phyloP scores from a whole-genome alignment of 1,284 basidiomycete species.

The Austroboletus olivaceoglutinosus region DNA sequence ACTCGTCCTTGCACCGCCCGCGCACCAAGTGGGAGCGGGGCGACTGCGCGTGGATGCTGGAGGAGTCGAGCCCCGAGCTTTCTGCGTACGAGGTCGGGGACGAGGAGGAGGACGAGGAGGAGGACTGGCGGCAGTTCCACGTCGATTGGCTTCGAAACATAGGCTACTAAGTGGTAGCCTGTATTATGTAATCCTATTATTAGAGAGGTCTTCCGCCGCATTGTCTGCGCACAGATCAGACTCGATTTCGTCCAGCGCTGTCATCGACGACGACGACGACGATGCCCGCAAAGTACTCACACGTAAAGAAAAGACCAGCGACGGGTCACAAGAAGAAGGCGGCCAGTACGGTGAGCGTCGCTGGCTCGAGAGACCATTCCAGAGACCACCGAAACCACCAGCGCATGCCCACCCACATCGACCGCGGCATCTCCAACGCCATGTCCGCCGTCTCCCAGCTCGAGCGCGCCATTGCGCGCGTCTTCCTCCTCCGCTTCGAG shows the following conservation, averaged over 20 bases:
- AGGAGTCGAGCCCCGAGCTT: conserved; percentile 26
- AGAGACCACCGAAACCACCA: conserved; percentile 35
- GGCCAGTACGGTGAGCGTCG: conserved; percentile 19
- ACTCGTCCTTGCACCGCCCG: conserved; percentile 3
- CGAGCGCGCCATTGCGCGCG: conserved; percentile 60
- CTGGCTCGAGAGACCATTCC: conserved; percentile 16
- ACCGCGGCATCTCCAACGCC: conserved; percentile 51
- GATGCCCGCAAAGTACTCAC: conserved; percentile 70
- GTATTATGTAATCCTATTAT: conserved; percentile 24
- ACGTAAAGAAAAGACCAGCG: conserved; percentile 60
- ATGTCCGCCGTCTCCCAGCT: conserved; percentile 57
- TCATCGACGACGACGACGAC: conserved; percentile 1
- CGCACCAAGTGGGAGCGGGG: conserved; percentile 5
- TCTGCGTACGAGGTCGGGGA: conserved; percentile 5
- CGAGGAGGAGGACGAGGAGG: conserved; percentile 10
- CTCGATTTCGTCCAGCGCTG: conserved; percentile 4
- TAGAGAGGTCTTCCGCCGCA: neutral
- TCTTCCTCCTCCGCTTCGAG: conserved; percentile 63
- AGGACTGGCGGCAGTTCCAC: conserved; percentile 32
- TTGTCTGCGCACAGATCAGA: conserved; percentile 19
- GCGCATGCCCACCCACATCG: conserved; percentile 45
- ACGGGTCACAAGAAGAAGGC: conserved; percentile 43
- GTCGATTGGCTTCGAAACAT: conserved; percentile 25
- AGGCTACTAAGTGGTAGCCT: conserved; percentile 6
- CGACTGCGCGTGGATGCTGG: conserved; percentile 31